Percentiles rank a stretch among this genome's conserved stretches.
phyloP scores from a whole-genome alignment of 768 basidiomycete species.

The Kondoa subrosea region DNA sequence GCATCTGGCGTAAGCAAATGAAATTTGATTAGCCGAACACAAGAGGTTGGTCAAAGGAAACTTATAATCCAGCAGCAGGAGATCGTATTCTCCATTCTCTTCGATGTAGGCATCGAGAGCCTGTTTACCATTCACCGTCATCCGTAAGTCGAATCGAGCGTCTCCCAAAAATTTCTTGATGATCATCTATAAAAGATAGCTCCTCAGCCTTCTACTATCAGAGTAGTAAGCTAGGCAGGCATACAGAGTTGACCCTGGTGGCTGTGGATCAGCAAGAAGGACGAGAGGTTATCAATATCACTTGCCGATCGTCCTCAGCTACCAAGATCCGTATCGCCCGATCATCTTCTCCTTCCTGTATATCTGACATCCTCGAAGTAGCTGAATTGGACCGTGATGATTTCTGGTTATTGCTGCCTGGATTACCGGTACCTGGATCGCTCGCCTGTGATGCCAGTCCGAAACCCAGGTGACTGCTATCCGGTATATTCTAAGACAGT shows the following conservation, averaged over 20 bases:
- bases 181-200: neutral
- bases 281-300: neutral
- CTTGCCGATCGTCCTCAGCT: neutral
- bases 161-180: neutral
- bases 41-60: neutral
- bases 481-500: too few species aligned
- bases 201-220: neutral
- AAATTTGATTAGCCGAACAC: neutral
- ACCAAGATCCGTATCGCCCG: neutral
- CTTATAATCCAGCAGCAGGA: neutral
- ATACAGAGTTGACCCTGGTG: neutral
- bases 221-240: neutral
- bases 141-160: neutral
- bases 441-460: too few species aligned
- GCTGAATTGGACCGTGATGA: neutral
- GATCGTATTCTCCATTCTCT: neutral
- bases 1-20: neutral
- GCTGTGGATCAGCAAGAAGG: neutral
- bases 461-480: too few species aligned
- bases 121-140: neutral
- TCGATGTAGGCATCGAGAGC: neutral
- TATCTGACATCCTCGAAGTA: neutral
- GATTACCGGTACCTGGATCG: too few species aligned
- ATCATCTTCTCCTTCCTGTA: neutral
- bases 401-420: too few species aligned